These are phyloP conservation scores for Pachyrhizus erosus DNA, from an alignment of 306 rosid genomes.

Conservation along the genomic window DNA sequence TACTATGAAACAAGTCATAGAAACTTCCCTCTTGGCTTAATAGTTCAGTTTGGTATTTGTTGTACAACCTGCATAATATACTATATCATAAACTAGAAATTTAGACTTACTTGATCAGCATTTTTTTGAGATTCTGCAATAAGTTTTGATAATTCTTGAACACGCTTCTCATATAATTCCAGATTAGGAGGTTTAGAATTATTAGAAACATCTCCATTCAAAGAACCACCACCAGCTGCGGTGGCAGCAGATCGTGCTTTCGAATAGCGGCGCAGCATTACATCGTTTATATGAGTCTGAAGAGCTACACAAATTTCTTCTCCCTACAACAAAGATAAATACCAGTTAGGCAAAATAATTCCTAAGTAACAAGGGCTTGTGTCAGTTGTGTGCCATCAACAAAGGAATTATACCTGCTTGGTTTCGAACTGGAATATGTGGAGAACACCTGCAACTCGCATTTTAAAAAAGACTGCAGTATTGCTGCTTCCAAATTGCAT, in stretches of 20 bases:
- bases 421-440: constrained; percentile 98
- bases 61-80: constrained; percentile 15
- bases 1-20: constrained; percentile 20
- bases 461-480: constrained; percentile 93
- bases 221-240: constrained; percentile 61
- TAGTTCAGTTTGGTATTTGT: constrained; percentile 27
- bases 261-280: constrained; percentile 96
- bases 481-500: constrained; percentile 99
- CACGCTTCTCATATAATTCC: constrained; percentile 73
- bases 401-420: constrained; percentile 74
- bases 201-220: constrained; percentile 70
- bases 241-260: constrained; percentile 72
- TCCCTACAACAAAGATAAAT: constrained; percentile 61
- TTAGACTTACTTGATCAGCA: constrained; percentile 73
- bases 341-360: constrained; percentile 9
- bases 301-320: constrained; percentile 99
- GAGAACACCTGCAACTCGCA: constrained; percentile 99
- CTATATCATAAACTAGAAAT: constrained; percentile 16
- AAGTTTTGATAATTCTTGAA: constrained; percentile 79
- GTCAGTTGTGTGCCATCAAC: background rate
- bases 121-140: constrained; percentile 84
- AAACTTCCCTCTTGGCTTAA: background rate
- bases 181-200: constrained; percentile 61
- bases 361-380: constrained; percentile 11
- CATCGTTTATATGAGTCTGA: constrained; percentile 97